A percentile compares a stretch with the other conserved stretches of the same genome.
These are phyloP conservation scores for Psilocybe cyanescens DNA, from an alignment of 768 basidiomycete species.

Conservation along the genomic window DNA sequence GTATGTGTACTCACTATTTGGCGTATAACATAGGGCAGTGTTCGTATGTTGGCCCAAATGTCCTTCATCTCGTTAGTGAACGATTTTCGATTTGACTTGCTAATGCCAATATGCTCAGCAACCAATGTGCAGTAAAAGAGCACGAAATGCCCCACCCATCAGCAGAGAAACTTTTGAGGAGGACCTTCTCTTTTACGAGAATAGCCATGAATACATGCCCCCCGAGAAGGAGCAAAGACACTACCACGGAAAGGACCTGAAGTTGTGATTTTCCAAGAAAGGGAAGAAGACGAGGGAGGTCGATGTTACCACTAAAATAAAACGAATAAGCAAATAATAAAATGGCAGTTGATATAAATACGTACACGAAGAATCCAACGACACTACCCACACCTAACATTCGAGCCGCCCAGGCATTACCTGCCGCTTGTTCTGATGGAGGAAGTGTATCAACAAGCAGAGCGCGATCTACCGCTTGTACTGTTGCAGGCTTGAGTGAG, in stretches of 20 bases:
- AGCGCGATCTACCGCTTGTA: conserved; percentile 90
- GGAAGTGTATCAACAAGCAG: conserved; percentile 88
- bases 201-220: conserved; percentile 67
- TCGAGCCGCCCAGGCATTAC: conserved; percentile 93
- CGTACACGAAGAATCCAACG: conserved; percentile 86
- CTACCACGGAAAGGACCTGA: conserved; percentile 79
- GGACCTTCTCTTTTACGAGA: conserved; percentile 76
- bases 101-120: conserved; percentile 2
- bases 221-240: conserved; percentile 64
- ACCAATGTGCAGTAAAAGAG: background rate
- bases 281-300: conserved; percentile 71
- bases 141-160: conserved; percentile 19
- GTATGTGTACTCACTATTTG: conserved; percentile 66
- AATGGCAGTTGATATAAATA: conserved; percentile 10
- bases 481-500: conserved; percentile 33
- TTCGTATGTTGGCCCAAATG: conserved; percentile 72
- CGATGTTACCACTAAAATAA: conserved; percentile 71
- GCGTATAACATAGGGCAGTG: conserved; percentile 74
- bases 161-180: conserved; percentile 40
- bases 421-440: conserved; percentile 72
- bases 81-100: conserved; percentile 32
- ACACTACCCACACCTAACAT: conserved; percentile 90
- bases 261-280: conserved; percentile 82
- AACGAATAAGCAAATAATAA: background rate
- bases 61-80: conserved; percentile 53